These are phyloP conservation scores for Sporothrix curviconia DNA, from an alignment of 2,329 filamentous ascomycete species.

Conservation along the genomic window DNA sequence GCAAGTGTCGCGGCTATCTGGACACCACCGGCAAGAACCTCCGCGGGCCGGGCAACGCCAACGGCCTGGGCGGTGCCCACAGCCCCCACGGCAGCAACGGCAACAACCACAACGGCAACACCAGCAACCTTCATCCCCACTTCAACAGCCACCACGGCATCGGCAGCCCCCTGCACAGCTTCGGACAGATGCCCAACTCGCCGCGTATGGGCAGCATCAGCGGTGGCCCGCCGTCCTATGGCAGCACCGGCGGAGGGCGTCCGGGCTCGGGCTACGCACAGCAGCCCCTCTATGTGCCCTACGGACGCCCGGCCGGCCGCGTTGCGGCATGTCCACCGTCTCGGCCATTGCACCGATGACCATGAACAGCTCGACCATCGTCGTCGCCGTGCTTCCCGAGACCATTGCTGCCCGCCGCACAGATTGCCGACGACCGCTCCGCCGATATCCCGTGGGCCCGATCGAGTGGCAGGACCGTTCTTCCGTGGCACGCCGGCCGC, in stretches of 20 bases:
- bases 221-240: background rate
- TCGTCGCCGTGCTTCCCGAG: background rate
- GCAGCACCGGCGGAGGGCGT: background rate
- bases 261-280: background rate
- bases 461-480: constrained; percentile 5
- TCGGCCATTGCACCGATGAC: background rate
- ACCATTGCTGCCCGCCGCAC: constrained; percentile 1
- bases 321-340: background rate
- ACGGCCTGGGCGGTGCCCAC: background rate
- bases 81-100: background rate
- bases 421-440: constrained; percentile 6
- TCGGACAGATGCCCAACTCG: background rate
- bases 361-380: background rate
- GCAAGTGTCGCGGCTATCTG: constrained; percentile 16
- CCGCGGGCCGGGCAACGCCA: background rate
- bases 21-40: constrained; percentile 1
- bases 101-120: background rate
- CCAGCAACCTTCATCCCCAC: background rate
- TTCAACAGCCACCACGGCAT: too few species aligned
- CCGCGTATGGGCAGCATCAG: background rate
- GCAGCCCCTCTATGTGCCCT: background rate
- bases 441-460: constrained; percentile 6
- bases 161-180: background rate
- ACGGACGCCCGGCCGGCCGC: background rate
- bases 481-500: background rate